Base-by-base conservation (phyloP, 495 filamentous ascomycete species). In the Friedmanniomyces simplex region DNA sequence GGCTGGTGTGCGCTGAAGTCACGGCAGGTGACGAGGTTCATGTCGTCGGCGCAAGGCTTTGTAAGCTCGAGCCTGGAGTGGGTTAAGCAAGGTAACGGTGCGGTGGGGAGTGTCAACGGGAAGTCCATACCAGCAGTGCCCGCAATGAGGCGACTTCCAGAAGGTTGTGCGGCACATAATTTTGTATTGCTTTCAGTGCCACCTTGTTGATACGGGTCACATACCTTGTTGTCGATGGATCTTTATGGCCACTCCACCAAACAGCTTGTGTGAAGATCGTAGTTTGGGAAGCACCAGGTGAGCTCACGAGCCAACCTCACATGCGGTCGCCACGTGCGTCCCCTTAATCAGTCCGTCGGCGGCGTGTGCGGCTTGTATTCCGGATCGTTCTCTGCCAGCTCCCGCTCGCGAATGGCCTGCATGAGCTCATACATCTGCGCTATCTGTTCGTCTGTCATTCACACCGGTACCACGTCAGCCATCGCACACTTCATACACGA, bases 351-450 rank as follows among this genome's bases (percentile, higher is more conserved):
- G 34, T 20, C 21, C 20, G 45, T 50, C 41, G 49, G 49, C 43
- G 43, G 56, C 37, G 32, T 21, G 32, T 34, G 57, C 24, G 61
- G 57, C 30, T 30, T 39, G 57, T 60, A 58, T 41, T 69, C 64
- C 36, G 62, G 61, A 52, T 69, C 63, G 52, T 68, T 68, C 25
- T 73, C 80, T 45, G 78, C 79, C 6, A 73, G 64, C 16, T 73
- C 71, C 47, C 72, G 74, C 61, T 82, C 87, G 62, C 76, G 79
- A 47, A 95, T 93, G 12, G 87, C 79, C 68, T 86, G 79, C 89
- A 96, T 93, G 39, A 98, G 77, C 68, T 97, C 93, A 65, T 96
- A 95, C 50, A 98, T 70, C 70, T 97, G 94, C 0, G 84, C 89
- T 16, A 97, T 67, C 70, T 98, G 94, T 67, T 98, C 83, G 64